phyloP scores from a whole-genome alignment of 306 rosid species.

The Pyrus betulifolia region DNA sequence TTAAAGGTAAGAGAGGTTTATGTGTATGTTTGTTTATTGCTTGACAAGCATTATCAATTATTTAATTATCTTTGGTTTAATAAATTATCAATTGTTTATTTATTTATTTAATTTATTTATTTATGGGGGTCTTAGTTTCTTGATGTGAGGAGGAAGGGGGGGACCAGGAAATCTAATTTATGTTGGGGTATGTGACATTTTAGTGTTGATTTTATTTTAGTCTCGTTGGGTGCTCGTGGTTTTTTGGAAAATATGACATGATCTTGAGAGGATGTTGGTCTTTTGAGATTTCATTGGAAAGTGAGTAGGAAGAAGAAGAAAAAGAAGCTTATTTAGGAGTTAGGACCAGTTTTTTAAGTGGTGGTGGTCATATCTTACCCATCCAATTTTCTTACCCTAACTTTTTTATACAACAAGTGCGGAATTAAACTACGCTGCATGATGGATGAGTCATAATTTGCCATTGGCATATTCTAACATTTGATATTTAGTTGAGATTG shows the following conservation, averaged over 20 bases:
- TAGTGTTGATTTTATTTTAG: slow-evolving; percentile 23
- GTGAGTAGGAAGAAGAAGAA: slow-evolving; percentile 30
- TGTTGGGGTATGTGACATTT: slow-evolving; percentile 44
- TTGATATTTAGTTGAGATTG: too few relatives aligned
- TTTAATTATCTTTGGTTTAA: background rate
- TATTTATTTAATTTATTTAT: background rate
- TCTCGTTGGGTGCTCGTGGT: slow-evolving; percentile 91
- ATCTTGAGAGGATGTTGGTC: slow-evolving; percentile 89
- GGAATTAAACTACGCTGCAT: too few relatives aligned
- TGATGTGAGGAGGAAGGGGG: slow-evolving; percentile 25
- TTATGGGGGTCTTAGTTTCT: background rate
- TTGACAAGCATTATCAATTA: background rate
- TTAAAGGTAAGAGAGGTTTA: slow-evolving; percentile 5
- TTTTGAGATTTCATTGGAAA: slow-evolving; percentile 78
- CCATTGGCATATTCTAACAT: too few relatives aligned
- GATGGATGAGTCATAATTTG: too few relatives aligned
- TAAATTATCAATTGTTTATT: background rate
- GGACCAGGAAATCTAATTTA: slow-evolving; percentile 60
- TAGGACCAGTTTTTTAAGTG: slow-evolving; percentile 12
- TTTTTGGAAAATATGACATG: slow-evolving; percentile 81
- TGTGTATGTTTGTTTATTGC: slow-evolving; percentile 13
- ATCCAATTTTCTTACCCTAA: background rate
- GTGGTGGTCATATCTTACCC: background rate
- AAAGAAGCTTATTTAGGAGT: slow-evolving; percentile 6
- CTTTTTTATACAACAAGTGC: background rate